A percentile compares a stretch with the other conserved stretches of the same genome.
Evolutionary conservation across 163 green algal species (phyloP).

Genomic region (Scenedesmus sp.): DNA sequence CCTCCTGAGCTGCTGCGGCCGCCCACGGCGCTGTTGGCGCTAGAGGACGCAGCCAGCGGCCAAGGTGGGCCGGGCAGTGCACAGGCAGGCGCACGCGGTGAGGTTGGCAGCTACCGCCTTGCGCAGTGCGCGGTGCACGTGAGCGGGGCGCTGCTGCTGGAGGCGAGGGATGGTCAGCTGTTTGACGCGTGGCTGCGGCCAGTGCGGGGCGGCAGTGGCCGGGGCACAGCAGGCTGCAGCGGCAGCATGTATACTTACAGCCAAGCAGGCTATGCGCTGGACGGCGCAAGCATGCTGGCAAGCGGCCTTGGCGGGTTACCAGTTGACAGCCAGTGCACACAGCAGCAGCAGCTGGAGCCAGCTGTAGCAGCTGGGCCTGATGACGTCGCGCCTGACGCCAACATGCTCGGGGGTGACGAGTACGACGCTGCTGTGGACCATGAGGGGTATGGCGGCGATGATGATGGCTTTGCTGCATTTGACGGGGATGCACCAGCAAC

Average conservation of each 20-base stretch:
- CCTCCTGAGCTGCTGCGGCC: conserved; percentile 47
- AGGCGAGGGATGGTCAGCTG: conserved; percentile 70
- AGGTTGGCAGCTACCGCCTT: conserved; percentile 70
- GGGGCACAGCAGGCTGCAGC: background rate
- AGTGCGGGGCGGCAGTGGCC: background rate
- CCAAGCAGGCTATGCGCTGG: background rate
- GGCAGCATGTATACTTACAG: conserved; percentile 1
- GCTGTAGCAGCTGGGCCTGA: background rate
- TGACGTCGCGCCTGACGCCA: background rate
- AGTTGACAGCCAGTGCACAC: background rate
- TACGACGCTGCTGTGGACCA: conserved; percentile 26
- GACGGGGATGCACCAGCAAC: background rate
- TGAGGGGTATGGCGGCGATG: conserved; percentile 27
- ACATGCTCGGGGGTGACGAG: background rate
- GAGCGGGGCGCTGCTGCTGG: conserved; percentile 88
- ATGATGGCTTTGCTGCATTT: background rate
- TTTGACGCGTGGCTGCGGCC: conserved; percentile 71
- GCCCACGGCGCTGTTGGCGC: conserved; percentile 72
- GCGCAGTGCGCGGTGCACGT: conserved; percentile 78
- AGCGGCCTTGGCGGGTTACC: background rate
- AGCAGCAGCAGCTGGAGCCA: conserved; percentile 13
- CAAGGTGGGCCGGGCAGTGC: conserved; percentile 50
- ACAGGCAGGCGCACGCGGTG: conserved; percentile 37
- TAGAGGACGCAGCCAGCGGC: conserved; percentile 68
- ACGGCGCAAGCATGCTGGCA: background rate